A percentile compares a stretch with the other conserved stretches of the same genome.
These are phyloP conservation scores for Phytophthora pseudosyringae DNA, from an alignment of 352 stramenopile species.

Conservation along the genomic window DNA sequence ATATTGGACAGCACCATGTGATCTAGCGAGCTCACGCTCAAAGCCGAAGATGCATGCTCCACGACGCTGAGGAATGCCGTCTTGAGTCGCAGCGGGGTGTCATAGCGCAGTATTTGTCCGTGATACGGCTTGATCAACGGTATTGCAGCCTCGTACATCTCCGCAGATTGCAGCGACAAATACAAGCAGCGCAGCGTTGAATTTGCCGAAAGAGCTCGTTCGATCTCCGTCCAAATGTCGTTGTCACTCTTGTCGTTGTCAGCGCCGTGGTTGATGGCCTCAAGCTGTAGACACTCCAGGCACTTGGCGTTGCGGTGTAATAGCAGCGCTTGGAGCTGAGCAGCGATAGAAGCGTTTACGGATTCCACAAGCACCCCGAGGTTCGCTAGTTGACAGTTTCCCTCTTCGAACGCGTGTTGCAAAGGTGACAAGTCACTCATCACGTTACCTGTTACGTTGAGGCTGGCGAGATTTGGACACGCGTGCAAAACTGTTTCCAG, in stretches of 20 bases:
- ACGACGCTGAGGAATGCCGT: slow-evolving; percentile 38
- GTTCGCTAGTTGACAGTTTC: slow-evolving; percentile 20
- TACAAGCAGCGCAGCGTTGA: slow-evolving; percentile 20
- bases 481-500: slow-evolving; percentile 25
- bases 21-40: slow-evolving; percentile 25
- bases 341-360: slow-evolving; percentile 12
- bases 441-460: slow-evolving; percentile 25
- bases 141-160: background rate
- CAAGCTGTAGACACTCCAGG: slow-evolving; percentile 31
- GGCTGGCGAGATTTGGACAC: slow-evolving; percentile 31
- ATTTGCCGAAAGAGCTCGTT: slow-evolving; percentile 18
- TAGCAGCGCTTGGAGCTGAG: slow-evolving; percentile 26
- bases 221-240: slow-evolving; percentile 21
- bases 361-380: slow-evolving; percentile 27
- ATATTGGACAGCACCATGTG: slow-evolving; percentile 36
- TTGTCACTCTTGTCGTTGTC: slow-evolving; percentile 2
- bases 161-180: slow-evolving; percentile 4
- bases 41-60: slow-evolving; percentile 11
- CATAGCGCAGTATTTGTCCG: slow-evolving; percentile 23
- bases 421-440: slow-evolving; percentile 27
- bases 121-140: slow-evolving; percentile 21
- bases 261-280: background rate
- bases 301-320: slow-evolving; percentile 9
- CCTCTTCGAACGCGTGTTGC: slow-evolving; percentile 11
- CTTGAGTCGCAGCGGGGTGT: slow-evolving; percentile 22